Base-by-base conservation (phyloP, 2,329 filamentous ascomycete species). In the Claviceps spartinae region DNA sequence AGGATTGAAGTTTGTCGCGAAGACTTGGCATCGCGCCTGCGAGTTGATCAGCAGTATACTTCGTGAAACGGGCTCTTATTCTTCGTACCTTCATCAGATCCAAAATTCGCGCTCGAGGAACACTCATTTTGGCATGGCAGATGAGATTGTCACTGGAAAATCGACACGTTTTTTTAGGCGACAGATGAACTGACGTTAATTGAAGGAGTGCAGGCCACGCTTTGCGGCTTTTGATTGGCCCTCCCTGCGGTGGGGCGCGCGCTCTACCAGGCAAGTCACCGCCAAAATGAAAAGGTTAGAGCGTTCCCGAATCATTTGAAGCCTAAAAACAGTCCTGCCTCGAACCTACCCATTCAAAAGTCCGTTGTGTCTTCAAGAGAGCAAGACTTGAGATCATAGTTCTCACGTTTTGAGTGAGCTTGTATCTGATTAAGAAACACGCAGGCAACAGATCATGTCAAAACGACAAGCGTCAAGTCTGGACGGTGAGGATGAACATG, bases 1-100 rank as follows among this genome's bases (percentile, higher is more conserved):
- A 26, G 93, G 93, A 70, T 98, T 98, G 75, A 83, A 97, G 50
- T 84, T 90, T 49, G 86, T 87, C 63, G 83, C 84, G 75, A 97
- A 98, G 72, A 97, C 81, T 67, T 83, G 81, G 77, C 88, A 95
- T 84, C 90, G 89, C 64, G 80, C 79, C 90, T 96, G 61, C 43
- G 1, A 11, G 20, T 5, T 30, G 55, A 18, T 68, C 45, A 70
- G 62, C 43, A 50, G 44, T 24, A 16, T 11, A 7, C 36, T 30
- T 11, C 13, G 14, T 36, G 4, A 47, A 40, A 55, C 16, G 3
- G 7, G 34, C 3, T 1, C 3, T 40, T 26, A 16, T 3, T 6
- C 2, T 9, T n/a, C 60, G 46, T 69, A 88, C 89, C 83, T 88
- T 89, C 74, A 91, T 79, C 57, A 95, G 78, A 65, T 88, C 85